A percentile compares a stretch with the other conserved stretches of the same genome.
phyloP scores from a whole-genome alignment of 2,329 filamentous ascomycete genomes.

The Fusarium albidum region DNA sequence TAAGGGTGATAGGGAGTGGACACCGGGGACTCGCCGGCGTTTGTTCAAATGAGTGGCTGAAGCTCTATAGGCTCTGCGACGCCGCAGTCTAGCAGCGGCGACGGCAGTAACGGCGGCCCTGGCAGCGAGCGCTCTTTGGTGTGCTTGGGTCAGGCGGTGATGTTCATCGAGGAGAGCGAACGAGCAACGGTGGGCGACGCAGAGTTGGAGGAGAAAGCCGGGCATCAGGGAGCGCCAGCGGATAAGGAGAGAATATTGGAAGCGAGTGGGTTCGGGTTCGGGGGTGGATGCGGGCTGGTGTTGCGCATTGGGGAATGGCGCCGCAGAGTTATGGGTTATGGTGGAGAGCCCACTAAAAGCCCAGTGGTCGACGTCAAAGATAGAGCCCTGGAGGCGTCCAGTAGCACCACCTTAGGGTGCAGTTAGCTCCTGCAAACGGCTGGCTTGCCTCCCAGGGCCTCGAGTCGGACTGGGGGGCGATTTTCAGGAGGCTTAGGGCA shows the following conservation, averaged over 20 bases:
- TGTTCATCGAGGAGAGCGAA: conserved; percentile 56
- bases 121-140: conserved; percentile 53
- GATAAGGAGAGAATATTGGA: conserved; percentile 38
- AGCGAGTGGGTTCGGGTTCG: conserved; percentile 28
- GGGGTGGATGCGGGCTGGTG: conserved; percentile 30
- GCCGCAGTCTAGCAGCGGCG: conserved; percentile 50
- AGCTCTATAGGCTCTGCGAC: conserved; percentile 47
- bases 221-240: conserved; percentile 53
- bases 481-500: conserved; percentile 31
- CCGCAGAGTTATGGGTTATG: conserved; percentile 28
- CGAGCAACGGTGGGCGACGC: conserved; percentile 56
- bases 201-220: conserved; percentile 56
- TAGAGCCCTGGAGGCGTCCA: conserved; percentile 35
- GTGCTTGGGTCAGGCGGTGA: conserved; percentile 49
- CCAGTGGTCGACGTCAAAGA: conserved; percentile 28
- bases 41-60: conserved; percentile 49
- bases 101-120: conserved; percentile 52
- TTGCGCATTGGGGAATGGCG: conserved; percentile 41
- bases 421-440: conserved; percentile 12
- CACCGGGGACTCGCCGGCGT: conserved; percentile 45
- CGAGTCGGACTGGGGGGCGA: conserved; percentile 10
- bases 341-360: conserved; percentile 23
- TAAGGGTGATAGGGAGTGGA: conserved; percentile 40
- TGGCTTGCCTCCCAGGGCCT: neutral
- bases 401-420: conserved; percentile 31